A percentile compares a stretch with the other conserved stretches of the same genome.
phyloP scores from a whole-genome alignment of 352 stramenopile species.

The Globisporangium acanthophoron region DNA sequence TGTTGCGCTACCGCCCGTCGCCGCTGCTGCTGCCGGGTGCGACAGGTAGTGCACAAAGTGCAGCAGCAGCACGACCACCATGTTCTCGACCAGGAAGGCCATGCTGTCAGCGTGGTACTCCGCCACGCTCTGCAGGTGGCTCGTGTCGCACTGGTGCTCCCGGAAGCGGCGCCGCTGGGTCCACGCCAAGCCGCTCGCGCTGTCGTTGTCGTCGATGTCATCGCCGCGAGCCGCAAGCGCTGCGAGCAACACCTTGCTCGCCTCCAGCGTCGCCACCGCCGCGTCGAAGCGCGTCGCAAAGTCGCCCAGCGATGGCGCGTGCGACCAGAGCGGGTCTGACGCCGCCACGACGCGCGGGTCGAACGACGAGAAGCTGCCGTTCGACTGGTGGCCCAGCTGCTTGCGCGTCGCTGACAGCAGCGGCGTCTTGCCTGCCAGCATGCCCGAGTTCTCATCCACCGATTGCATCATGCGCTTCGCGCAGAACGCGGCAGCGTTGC shows the following conservation, averaged over 20 bases:
- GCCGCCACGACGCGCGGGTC: constrained; percentile 48
- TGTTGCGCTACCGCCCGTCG: background rate
- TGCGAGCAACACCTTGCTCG: constrained; percentile 34
- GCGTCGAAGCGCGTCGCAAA: constrained; percentile 54
- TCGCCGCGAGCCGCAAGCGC: constrained; percentile 18
- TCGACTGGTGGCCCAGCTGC: constrained; percentile 8
- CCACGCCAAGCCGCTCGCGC: constrained; percentile 1
- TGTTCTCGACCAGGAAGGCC: constrained; percentile 74
- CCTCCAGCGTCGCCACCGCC: constrained; percentile 38
- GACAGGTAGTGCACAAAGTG: constrained; percentile 65
- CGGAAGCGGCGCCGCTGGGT: constrained; percentile 11
- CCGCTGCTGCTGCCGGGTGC: constrained; percentile 8
- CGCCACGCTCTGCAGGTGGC: constrained; percentile 44
- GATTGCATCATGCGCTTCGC: constrained; percentile 62
- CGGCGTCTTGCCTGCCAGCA: constrained; percentile 30
- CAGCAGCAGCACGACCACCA: constrained; percentile 59
- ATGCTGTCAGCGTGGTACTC: constrained; percentile 76
- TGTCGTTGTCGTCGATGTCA: background rate
- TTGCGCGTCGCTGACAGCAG: constrained; percentile 44
- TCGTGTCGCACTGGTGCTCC: constrained; percentile 34
- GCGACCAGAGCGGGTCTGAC: constrained; percentile 54
- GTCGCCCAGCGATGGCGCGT: constrained; percentile 54
- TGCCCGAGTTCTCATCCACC: constrained; percentile 27
- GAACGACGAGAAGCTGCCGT: constrained; percentile 38
- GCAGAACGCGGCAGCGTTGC: constrained; percentile 72